Evolutionary conservation across 2,329 filamentous ascomycete species (phyloP).

Genomic region (Grosmannia huntii): DNA sequence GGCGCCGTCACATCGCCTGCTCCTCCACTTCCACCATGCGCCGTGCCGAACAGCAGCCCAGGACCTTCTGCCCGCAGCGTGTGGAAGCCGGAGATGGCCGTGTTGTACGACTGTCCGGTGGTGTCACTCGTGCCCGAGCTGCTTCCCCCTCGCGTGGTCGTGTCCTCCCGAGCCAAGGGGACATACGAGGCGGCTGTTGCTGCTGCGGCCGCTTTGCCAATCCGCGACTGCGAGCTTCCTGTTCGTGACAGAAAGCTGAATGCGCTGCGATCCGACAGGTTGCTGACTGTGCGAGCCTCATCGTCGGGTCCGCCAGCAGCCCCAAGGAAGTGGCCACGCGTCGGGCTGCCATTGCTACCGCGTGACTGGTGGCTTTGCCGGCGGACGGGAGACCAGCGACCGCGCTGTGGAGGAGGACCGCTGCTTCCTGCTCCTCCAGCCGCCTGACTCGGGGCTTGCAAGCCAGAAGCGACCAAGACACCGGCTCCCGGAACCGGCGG

Average conservation of each 20-base stretch:
- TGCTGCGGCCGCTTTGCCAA: constrained; percentile 11
- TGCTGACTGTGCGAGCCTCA: constrained; percentile 41
- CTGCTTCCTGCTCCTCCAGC: background rate
- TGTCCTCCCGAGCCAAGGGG: background rate
- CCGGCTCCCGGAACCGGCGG: constrained; percentile 14
- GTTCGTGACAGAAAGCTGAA: constrained; percentile 21
- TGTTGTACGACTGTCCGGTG: constrained; percentile 33
- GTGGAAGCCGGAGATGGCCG: constrained; percentile 26
- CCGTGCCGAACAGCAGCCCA: constrained; percentile 22
- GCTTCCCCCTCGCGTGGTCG: constrained; percentile 9
- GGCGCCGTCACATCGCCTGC: background rate
- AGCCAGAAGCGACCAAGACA: constrained; percentile 2
- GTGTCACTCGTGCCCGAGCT: constrained; percentile 20
- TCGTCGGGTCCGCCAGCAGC: constrained; percentile 21
- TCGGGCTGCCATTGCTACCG: constrained; percentile 14
- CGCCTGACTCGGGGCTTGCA: background rate
- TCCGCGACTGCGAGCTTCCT: constrained; percentile 20
- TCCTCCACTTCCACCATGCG: no score
- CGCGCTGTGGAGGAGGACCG: constrained; percentile 11
- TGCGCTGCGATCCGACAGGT: constrained; percentile 40
- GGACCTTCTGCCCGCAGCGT: constrained; percentile 41
- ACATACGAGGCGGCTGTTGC: background rate
- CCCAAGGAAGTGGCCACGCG: constrained; percentile 6
- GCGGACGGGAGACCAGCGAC: constrained; percentile 26
- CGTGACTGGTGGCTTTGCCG: constrained; percentile 20